Evolutionary conservation across 2,329 filamentous ascomycete genomes (phyloP), one percentile per base, ranked within the genome.

Genomic region (Verticillium isaacii): DNA sequence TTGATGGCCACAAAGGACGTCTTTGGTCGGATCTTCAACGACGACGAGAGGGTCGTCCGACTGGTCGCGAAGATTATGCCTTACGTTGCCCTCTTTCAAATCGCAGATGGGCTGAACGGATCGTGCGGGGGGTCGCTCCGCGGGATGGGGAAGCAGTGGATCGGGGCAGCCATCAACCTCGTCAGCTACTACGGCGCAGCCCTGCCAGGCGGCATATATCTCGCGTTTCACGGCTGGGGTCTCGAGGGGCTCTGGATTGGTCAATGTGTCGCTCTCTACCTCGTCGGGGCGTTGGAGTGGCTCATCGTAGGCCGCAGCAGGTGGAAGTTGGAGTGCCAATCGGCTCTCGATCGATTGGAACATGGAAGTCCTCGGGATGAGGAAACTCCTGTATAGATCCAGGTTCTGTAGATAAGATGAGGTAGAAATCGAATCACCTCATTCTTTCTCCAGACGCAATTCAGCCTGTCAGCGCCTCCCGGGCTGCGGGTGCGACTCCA

Each of bases 221-320:
- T 96, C 34, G 92, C 92, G 1, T 95, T 95, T 68, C 86, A 95
- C 70, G 91, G 91, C 19, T 95, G 91, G 91, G 92, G 92, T 0
- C 77, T 96, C 2, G 81, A 82, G 19, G 92, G 92, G 0, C 76
- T 96, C 17, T 96, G 92, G 92, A 79, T 95, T 37, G 92, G 91
- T 17, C 91, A 94, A 71, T 93, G 90, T 69, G 86, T 92, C 64
- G 90, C 90, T 0, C 74, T 96, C 36, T 96, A 93, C 71, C 78
- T 95, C 25, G 92, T 96, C 0, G 92, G 92, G 2, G 78, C 82
- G 1, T 72, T 91, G 12, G 91, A 96, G 72, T 96, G 92, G 92
- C 76, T 83, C 2, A 89, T 96, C 69, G 90, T 96, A 32, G 88
- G 86, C 1, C 81, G 87, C 73, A 92, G 90, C 72, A 82, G 92